Percentiles rank a stretch among this genome's conserved stretches.
phyloP scores from a whole-genome alignment of 2,329 filamentous ascomycete genomes.

The Trichoderma aggressivum region DNA sequence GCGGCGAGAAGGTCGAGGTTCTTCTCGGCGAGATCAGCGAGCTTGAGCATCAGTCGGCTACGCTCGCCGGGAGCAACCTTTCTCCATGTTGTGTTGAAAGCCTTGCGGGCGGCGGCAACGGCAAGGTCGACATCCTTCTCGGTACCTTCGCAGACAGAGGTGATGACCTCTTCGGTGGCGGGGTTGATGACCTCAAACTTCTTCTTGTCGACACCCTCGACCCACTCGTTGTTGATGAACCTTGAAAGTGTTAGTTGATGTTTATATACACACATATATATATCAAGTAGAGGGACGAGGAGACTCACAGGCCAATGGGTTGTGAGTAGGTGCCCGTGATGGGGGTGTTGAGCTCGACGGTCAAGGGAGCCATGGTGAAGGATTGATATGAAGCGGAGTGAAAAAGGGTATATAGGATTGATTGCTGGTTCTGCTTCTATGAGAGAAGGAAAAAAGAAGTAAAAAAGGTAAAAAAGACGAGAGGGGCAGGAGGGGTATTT shows the following conservation, averaged over 20 bases:
- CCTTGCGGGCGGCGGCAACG: constrained; percentile 79
- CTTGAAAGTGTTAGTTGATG: neutral
- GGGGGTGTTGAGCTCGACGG: constrained; percentile 65
- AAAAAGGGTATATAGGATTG: neutral
- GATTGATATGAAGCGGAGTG: neutral
- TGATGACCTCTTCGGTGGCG: constrained; percentile 77
- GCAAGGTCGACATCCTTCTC: constrained; percentile 84
- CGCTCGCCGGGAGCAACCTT: constrained; percentile 67
- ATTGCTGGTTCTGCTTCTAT: neutral
- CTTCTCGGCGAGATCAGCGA: constrained; percentile 77
- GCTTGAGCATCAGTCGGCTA: constrained; percentile 66
- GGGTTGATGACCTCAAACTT: constrained; percentile 93
- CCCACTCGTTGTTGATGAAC: constrained; percentile 92
- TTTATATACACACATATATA: too few relatives aligned
- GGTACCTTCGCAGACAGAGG: constrained; percentile 76
- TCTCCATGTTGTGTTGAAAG: constrained; percentile 72
- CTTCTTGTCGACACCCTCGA: constrained; percentile 75
- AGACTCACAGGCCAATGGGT: constrained; percentile 59
- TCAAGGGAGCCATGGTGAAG: constrained; percentile 43
- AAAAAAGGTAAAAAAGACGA: neutral
- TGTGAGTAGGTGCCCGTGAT: constrained; percentile 57
- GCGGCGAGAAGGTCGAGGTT: constrained; percentile 72
- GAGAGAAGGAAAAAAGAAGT: neutral
- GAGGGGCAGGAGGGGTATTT: neutral
- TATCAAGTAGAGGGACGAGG: neutral